A percentile compares a stretch with the other conserved stretches of the same genome.
phyloP scores from a whole-genome alignment of 2,329 filamentous ascomycete genomes.

The Leptographium radiaticola region DNA sequence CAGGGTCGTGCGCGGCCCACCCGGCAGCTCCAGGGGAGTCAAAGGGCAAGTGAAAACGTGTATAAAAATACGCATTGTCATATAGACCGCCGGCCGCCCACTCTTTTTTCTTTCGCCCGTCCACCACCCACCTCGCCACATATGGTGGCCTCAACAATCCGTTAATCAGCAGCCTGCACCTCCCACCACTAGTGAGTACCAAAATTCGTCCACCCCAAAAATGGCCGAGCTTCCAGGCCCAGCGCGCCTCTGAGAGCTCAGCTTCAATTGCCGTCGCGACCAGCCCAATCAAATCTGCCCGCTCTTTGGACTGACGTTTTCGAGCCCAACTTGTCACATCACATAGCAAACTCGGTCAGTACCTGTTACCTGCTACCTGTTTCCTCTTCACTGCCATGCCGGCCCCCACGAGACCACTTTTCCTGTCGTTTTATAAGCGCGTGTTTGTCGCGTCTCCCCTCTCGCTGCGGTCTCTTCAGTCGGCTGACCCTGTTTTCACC shows the following conservation, averaged over 20 bases:
- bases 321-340: not conserved
- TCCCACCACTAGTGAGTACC: not conserved
- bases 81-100: constrained; percentile 16
- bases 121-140: not conserved
- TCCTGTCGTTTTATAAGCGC: too few species aligned
- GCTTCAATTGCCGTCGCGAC: not conserved
- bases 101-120: constrained; percentile 11
- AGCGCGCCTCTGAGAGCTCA: not conserved
- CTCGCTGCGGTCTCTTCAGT: not conserved
- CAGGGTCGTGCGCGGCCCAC: constrained; percentile 10
- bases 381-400: too few species aligned
- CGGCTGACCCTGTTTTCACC: not conserved
- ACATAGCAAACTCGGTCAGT: not conserved
- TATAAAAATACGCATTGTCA: constrained; percentile 19
- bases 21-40: constrained; percentile 3
- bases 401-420: too few species aligned
- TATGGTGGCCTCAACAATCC: not conserved
- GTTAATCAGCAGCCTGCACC: constrained; percentile 1
- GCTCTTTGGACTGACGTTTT: not conserved
- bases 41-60: constrained; percentile 12
- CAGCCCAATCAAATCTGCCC: not conserved
- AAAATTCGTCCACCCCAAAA: not conserved
- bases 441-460: too few species aligned
- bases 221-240: not conserved
- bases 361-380: too few species aligned